phyloP scores from a whole-genome alignment of 2,329 filamentous ascomycete genomes.

The Nemania sp. region DNA sequence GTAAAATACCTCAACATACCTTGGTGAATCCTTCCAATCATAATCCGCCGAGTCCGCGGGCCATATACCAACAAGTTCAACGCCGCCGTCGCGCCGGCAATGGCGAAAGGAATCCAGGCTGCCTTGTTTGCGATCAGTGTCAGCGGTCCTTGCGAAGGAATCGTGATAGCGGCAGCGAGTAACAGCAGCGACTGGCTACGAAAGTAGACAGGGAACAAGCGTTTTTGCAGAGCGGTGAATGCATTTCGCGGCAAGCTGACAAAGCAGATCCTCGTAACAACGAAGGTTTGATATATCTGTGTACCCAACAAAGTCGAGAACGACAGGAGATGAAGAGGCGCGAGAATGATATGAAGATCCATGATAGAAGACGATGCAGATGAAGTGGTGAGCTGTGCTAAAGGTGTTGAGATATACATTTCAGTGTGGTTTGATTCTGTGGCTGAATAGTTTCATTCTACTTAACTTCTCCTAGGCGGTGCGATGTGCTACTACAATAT shows the following conservation, averaged over 20 bases:
- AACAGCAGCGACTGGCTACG: slow-evolving; percentile 42
- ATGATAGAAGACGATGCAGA: slow-evolving; percentile 2
- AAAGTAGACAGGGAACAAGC: slow-evolving; percentile 48
- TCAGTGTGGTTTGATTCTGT: not conserved
- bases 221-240: slow-evolving; percentile 46
- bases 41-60: slow-evolving; percentile 40
- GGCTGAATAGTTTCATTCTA: not conserved
- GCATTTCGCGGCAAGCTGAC: slow-evolving; percentile 40
- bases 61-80: slow-evolving; percentile 45
- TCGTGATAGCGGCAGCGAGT: slow-evolving; percentile 40
- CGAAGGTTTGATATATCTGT: slow-evolving; percentile 46
- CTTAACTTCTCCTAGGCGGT: not conserved
- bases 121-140: slow-evolving; percentile 36
- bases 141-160: slow-evolving; percentile 39
- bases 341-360: slow-evolving; percentile 30
- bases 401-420: slow-evolving; percentile 17
- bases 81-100: slow-evolving; percentile 38
- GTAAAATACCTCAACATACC: slow-evolving; percentile 25
- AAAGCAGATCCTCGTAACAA: slow-evolving; percentile 43
- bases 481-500: not conserved
- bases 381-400: slow-evolving; percentile 4
- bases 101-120: slow-evolving; percentile 42
- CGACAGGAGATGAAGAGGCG: slow-evolving; percentile 44
- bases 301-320: slow-evolving; percentile 47
- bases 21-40: slow-evolving; percentile 41